phyloP scores from a whole-genome alignment of 2,329 filamentous ascomycete genomes.

The Raffaelea albimanens region DNA sequence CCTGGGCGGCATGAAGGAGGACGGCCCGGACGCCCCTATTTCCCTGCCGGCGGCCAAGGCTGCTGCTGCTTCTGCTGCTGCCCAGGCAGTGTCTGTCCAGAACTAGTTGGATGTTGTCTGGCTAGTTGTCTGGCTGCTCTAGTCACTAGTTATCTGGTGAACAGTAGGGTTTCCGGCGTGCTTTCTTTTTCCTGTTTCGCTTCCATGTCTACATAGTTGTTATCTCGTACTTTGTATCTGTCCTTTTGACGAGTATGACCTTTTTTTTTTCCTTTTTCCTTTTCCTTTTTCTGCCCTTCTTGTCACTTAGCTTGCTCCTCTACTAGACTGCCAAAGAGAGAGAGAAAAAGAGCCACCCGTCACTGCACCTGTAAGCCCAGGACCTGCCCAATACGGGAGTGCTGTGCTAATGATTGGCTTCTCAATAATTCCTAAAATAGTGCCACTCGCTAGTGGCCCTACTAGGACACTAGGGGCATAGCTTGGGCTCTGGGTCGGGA shows the following conservation, averaged over 20 bases:
- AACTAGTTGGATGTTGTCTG: neutral
- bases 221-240: no score
- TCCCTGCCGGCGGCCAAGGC: neutral
- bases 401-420: neutral
- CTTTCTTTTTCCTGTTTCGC: no score
- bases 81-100: neutral
- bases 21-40: slow-evolving; percentile 15
- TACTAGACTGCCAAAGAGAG: no score
- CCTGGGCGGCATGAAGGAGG: slow-evolving; percentile 40
- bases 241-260: no score
- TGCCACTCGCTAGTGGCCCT: neutral
- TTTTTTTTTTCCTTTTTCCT: no score
- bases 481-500: neutral
- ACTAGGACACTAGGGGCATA: no score
- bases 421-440: neutral
- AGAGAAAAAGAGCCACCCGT: neutral
- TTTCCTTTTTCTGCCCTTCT: no score
- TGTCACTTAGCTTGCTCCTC: no score
- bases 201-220: no score
- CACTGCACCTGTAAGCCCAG: neutral
- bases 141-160: no score
- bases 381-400: neutral
- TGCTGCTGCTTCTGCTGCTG: neutral
- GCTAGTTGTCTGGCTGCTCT: no score
- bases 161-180: no score